Base-by-base conservation (phyloP, 495 filamentous ascomycete genomes). In the Xylaria sp. region DNA sequence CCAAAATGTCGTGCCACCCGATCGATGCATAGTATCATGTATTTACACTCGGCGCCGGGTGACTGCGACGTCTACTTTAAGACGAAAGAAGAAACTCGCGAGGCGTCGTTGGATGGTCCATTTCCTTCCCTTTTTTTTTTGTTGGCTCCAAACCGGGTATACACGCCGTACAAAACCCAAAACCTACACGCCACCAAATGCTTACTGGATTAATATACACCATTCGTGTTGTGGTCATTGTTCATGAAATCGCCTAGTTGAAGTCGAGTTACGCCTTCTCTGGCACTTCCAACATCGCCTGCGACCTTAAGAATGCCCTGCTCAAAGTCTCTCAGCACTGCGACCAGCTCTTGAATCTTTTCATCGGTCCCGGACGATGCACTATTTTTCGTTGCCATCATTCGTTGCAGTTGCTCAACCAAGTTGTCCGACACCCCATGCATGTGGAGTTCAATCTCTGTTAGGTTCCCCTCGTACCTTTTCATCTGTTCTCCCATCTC, bases 361-460 rank as follows among this genome's bases (percentile, higher is more conserved):
- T 79, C 83, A 73, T 79, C 84, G 68, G 71, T 76, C 58, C 71
- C 78, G 17, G 75, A 80, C 33, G 82, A 77, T 5, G 79, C 72
- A 1, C 84, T 86, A 68, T 83, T 87, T 72, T 83, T 84, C 61
- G 83, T 85, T 35, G 87, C 85, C 64, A 90, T 83, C 76, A 92
- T 87, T 65, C 90, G 85, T 79, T 92, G 89, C 67, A 92, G 87
- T 77, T 94, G 90, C 68, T 90, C 87, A 71, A 90, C 83, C 57
- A 93, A 85, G 33, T 87, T 88, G 11, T 84, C 82, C 76, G 97
- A 93, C 29, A 97, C 89, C 4, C 90, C 89, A 61, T 91, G 85
- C 59, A 97, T 84, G 78, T 96, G 93, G 72, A 88, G 85, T 80
- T 97, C 94, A 63, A 97, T 93, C 78, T 97, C 93, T 59, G 87